These are phyloP conservation scores for Hansfordia pulvinata DNA, from an alignment of 2,329 filamentous ascomycete genomes.

Conservation along the genomic window DNA sequence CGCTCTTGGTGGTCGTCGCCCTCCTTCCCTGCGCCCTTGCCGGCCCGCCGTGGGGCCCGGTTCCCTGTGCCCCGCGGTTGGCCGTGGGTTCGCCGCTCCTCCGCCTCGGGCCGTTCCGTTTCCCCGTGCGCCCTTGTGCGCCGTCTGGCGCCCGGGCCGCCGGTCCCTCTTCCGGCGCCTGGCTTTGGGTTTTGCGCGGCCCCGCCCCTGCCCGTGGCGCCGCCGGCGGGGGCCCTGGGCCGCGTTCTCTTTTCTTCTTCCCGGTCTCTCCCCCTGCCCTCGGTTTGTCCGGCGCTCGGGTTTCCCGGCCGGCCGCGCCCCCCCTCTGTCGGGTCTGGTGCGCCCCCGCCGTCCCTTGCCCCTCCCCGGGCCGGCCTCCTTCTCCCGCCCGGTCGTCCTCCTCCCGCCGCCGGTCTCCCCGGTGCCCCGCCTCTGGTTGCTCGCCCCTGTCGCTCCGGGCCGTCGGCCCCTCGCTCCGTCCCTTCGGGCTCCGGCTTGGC, in stretches of 20 bases:
- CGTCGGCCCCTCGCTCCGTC: constrained; percentile 30
- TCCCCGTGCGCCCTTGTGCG: too few species aligned
- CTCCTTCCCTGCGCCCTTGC: constrained; percentile 29
- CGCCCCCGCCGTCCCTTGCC: constrained; percentile 23
- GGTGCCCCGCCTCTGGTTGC: constrained; percentile 27
- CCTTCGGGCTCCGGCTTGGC: constrained; percentile 27
- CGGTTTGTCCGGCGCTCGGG: constrained; percentile 26
- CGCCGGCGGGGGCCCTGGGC: constrained; percentile 20
- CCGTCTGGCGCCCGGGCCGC: too few species aligned
- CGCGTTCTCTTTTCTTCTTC: constrained; percentile 28
- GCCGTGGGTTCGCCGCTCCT: too few species aligned
- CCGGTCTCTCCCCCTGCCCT: constrained; percentile 24
- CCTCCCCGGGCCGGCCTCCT: constrained; percentile 25
- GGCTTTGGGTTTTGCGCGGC: too few species aligned
- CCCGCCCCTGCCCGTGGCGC: constrained; percentile 19
- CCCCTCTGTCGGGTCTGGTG: constrained; percentile 23
- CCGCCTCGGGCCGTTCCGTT: too few species aligned
- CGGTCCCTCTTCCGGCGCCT: too few species aligned
- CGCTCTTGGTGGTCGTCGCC: constrained; percentile 28
- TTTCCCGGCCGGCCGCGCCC: constrained; percentile 23
- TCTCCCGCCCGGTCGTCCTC: constrained; percentile 25
- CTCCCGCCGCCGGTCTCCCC: constrained; percentile 28
- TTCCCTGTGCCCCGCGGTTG: too few species aligned
- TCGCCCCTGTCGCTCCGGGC: constrained; percentile 30
- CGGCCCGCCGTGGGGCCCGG: constrained; percentile 20